phyloP scores from a whole-genome alignment of 2,329 filamentous ascomycete species.

The Fusarium udum region DNA sequence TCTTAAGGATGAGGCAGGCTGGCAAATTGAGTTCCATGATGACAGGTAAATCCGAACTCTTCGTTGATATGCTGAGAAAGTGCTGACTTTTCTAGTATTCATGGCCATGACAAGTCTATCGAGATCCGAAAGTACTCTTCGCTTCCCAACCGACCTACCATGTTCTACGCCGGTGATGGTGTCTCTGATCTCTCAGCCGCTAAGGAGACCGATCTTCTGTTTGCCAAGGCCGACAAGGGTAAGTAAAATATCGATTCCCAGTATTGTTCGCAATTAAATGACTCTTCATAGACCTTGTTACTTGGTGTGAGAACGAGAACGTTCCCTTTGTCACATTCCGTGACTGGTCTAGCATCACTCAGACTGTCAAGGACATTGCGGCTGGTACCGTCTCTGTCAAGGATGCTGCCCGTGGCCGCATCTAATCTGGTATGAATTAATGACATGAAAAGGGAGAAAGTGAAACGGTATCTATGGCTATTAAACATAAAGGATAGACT shows the following conservation, averaged over 20 bases:
- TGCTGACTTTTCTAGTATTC: conserved; percentile 62
- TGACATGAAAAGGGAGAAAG: neutral
- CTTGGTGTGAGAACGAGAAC: conserved; percentile 83
- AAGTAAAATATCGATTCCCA: conserved; percentile 42
- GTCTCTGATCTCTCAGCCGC: conserved; percentile 93
- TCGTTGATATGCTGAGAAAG: neutral
- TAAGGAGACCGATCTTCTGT: conserved; percentile 90
- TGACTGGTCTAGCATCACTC: conserved; percentile 82
- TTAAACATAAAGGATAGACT: conserved; percentile 23
- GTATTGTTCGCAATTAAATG: neutral
- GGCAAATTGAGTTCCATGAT: conserved; percentile 90
- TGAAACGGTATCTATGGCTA: neutral
- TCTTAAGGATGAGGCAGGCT: conserved; percentile 83
- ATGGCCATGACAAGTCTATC: conserved; percentile 96
- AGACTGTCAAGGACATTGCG: conserved; percentile 79
- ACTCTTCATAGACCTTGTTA: conserved; percentile 74
- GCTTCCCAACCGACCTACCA: conserved; percentile 78
- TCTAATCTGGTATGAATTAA: conserved; percentile 39
- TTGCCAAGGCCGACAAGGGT: conserved; percentile 92
- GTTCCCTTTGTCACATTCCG: conserved; percentile 90
- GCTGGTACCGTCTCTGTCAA: conserved; percentile 75
- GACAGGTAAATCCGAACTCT: conserved; percentile 64
- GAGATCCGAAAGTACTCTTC: conserved; percentile 88
- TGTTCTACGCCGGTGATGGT: conserved; percentile 96
- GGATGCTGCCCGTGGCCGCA: conserved; percentile 68